Percentiles rank a stretch among this genome's conserved stretches.
Conservation (phyloP, 75 land plant species). For the Selaginella tamariscina region DNA sequence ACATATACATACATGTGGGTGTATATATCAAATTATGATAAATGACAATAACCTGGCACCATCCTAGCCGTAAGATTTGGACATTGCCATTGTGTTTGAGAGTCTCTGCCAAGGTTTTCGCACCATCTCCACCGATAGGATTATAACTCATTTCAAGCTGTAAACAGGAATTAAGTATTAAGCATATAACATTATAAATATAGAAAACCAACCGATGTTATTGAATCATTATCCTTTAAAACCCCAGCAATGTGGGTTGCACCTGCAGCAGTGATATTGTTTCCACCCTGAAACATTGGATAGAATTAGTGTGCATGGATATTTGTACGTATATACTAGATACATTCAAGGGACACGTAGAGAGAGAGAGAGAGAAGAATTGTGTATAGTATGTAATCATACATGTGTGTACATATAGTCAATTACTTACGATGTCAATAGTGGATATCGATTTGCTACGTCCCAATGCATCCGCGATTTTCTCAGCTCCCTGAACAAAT, state of each 20-base stretch:
- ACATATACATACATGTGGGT: too few relatives aligned
- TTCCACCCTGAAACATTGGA: conserved; percentile 66
- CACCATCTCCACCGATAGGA: conserved; percentile 92
- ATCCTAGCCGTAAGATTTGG: conserved; percentile 73
- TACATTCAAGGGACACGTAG: too few relatives aligned
- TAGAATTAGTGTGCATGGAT: too few relatives aligned
- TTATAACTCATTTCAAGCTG: conserved; percentile 94
- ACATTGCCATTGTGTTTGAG: conserved; percentile 86
- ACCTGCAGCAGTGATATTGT: conserved; percentile 78
- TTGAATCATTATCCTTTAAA: conserved; percentile 65
- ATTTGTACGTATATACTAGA: too few relatives aligned
- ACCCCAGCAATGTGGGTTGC: conserved; percentile 45
- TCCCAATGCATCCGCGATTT: conserved; percentile 77
- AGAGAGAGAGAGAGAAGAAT: too few relatives aligned
- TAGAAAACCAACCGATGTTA: conserved; percentile 49
- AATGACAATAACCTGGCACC: conserved; percentile 99
- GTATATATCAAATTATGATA: too few relatives aligned
- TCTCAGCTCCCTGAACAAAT: conserved; percentile 70
- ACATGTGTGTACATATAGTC: not conserved
- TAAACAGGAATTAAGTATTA: conserved; percentile 4
- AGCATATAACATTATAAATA: not conserved
- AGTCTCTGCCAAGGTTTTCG: conserved; percentile 60
- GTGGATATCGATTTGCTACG: conserved; percentile 52
- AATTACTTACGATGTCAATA: conserved; percentile 57
- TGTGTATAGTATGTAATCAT: too few relatives aligned